Base-by-base conservation (phyloP, 495 filamentous ascomycete genomes). In the Hypomontagnella monticulosa region DNA sequence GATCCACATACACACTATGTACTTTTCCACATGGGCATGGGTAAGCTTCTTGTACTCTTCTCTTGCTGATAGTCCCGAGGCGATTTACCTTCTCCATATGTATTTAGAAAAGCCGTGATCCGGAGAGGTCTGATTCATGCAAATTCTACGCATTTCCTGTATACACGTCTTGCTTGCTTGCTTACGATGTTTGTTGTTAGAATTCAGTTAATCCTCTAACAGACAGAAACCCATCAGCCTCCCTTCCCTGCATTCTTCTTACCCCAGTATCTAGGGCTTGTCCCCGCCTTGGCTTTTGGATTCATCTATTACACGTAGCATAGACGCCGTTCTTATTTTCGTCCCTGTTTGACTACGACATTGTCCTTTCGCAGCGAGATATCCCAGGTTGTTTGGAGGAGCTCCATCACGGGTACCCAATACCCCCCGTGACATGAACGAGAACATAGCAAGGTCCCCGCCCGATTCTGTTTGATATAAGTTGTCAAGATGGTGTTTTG, bases 401-500 rank as follows among this genome's bases (percentile, higher is more conserved):
- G 4, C n/a, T 49, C 32, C 23, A 32, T 23, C 11, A 51, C 44
- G 33, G 33, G 33, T 44, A 36, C 18, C 30, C 23, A 52, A 15
- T 34, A 32, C 15, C 43, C 15, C 43, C 30, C 10, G 46, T 67
- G 18, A 37, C 18, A 51, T 63, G 41, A 68, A 54, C 54, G 14
- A 59, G 38, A 47, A 15, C 33, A 36, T 53, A 44, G 44, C 60
- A 51, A 52, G 37, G 50, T 47, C 41, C 11, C 38, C 54, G 32
- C 23, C 44, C 36, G 19, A 54, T 41, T 51, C 27, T 11, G 11
- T 16, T 36, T 59, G 20, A 19, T 27, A 33, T 23, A 32, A 55
- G 33, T 36, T 30, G 27, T 33, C 61, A 63, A 48, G 20, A 83
- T 83, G 79, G 76, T 87, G 18, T 89, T 76, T 70, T 89, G 87